Evolutionary conservation across 345 rosid genomes (phyloP).

Genomic region (Balakata baccata): DNA sequence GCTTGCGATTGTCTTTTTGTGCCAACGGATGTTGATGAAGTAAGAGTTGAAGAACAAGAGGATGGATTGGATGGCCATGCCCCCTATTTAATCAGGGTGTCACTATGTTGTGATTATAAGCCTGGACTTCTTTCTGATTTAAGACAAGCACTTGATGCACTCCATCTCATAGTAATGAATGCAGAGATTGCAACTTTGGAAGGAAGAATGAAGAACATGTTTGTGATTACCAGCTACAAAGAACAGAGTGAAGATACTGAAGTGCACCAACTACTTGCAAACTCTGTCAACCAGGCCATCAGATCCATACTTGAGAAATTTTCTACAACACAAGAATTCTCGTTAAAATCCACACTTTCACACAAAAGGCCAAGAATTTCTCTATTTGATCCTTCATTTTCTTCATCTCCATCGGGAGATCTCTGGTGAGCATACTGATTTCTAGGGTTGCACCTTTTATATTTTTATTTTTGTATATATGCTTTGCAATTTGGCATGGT

Average conservation of each 20-base stretch:
- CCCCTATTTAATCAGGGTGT: constrained; percentile 34
- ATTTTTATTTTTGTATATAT: constrained; percentile 10
- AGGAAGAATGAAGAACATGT: constrained; percentile 44
- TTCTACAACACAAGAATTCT: constrained; percentile 36
- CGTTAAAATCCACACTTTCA: constrained; percentile 31
- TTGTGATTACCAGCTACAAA: constrained; percentile 36
- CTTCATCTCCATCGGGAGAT: constrained; percentile 22
- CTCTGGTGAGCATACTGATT: constrained; percentile 25
- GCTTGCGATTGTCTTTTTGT: constrained; percentile 44
- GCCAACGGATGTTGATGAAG: constrained; percentile 52
- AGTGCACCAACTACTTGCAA: constrained; percentile 17
- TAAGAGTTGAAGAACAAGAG: constrained; percentile 41
- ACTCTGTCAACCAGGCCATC: constrained; percentile 32
- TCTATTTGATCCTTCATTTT: constrained; percentile 40
- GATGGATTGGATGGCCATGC: constrained; percentile 22
- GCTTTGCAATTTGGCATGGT: neutral
- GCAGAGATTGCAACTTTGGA: constrained; percentile 56
- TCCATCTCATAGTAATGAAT: constrained; percentile 39
- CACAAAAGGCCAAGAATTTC: constrained; percentile 47
- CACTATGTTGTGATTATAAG: constrained; percentile 52
- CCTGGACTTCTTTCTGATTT: constrained; percentile 51
- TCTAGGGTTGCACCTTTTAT: neutral
- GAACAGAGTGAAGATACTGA: constrained; percentile 18
- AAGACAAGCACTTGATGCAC: constrained; percentile 44
- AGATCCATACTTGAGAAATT: constrained; percentile 47